These are phyloP conservation scores for Erodium trifolium DNA, from an alignment of 441 rosid genomes.

Conservation along the genomic window DNA sequence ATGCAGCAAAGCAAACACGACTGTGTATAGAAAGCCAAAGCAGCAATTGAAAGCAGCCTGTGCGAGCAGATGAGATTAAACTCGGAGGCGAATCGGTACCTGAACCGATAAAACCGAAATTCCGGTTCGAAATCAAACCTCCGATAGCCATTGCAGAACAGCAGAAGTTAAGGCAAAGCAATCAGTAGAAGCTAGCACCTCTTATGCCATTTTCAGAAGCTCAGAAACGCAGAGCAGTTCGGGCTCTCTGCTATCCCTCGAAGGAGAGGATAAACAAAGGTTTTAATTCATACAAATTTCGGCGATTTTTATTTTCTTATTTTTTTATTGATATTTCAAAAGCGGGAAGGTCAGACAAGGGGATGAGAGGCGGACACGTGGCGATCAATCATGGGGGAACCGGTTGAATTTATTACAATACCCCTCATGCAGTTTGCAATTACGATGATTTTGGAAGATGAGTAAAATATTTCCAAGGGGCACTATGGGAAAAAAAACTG, in stretches of 20 bases:
- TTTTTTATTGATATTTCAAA: conserved; percentile 14
- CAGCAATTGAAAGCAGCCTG: background rate
- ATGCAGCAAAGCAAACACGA: background rate
- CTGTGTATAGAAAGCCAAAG: background rate
- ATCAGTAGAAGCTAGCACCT: background rate
- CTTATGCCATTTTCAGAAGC: conserved; percentile 10
- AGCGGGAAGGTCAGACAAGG: conserved; percentile 50
- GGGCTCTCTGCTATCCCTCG: conserved; percentile 11
- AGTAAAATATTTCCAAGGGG: background rate
- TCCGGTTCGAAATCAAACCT: conserved; percentile 60
- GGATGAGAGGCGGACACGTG: conserved; percentile 62
- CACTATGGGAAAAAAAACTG: background rate
- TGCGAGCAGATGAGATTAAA: background rate
- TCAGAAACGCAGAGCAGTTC: conserved; percentile 13
- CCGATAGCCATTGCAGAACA: conserved; percentile 61
- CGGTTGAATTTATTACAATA: background rate
- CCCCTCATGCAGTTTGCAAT: conserved; percentile 1
- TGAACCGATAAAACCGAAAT: conserved; percentile 57
- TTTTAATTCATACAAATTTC: conserved; percentile 6
- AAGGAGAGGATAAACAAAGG: conserved; percentile 31
- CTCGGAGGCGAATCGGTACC: conserved; percentile 30
- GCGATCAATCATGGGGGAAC: conserved; percentile 30
- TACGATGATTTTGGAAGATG: background rate
- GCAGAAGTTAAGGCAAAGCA: background rate
- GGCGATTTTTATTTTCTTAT: background rate